A percentile compares a stretch with the other conserved stretches of the same genome.
phyloP scores from a whole-genome alignment of 768 basidiomycete genomes.

The Auriscalpium microsporum region DNA sequence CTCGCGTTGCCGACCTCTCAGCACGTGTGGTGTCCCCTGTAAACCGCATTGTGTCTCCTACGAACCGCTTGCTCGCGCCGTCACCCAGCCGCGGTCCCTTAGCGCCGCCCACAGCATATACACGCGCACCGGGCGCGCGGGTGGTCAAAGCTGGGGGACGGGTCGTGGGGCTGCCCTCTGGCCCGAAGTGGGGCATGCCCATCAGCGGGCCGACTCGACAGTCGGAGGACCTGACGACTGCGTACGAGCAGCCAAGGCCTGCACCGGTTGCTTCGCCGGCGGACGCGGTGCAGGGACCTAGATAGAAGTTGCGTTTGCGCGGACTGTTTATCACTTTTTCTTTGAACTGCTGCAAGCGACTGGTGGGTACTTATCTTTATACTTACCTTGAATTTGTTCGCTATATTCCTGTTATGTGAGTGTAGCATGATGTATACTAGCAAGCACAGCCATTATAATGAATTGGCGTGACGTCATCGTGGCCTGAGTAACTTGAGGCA shows the following conservation, averaged over 20 bases:
- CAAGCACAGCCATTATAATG: neutral
- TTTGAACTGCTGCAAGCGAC: neutral
- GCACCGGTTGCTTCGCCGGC: constrained; percentile 22
- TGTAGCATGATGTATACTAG: neutral
- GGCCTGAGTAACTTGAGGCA: neutral
- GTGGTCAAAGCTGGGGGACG: neutral
- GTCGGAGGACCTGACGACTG: neutral
- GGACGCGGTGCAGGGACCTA: no score
- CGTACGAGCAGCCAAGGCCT: constrained; percentile 34
- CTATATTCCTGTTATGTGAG: no score
- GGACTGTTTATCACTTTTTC: neutral
- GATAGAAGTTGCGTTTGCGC: no score
- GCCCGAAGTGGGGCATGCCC: constrained; percentile 12
- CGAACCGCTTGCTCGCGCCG: neutral
- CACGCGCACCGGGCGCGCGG: neutral
- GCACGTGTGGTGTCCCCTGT: no score
- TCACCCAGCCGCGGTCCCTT: neutral
- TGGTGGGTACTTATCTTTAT: neutral
- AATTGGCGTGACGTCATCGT: neutral
- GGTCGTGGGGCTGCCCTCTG: constrained; percentile 19
- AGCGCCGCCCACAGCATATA: neutral
- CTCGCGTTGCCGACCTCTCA: no score
- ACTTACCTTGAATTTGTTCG: neutral
- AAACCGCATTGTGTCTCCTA: no score
- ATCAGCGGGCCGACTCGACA: neutral